phyloP scores from a whole-genome alignment of 106 monocot species.

The Platanthera zijinensis region DNA sequence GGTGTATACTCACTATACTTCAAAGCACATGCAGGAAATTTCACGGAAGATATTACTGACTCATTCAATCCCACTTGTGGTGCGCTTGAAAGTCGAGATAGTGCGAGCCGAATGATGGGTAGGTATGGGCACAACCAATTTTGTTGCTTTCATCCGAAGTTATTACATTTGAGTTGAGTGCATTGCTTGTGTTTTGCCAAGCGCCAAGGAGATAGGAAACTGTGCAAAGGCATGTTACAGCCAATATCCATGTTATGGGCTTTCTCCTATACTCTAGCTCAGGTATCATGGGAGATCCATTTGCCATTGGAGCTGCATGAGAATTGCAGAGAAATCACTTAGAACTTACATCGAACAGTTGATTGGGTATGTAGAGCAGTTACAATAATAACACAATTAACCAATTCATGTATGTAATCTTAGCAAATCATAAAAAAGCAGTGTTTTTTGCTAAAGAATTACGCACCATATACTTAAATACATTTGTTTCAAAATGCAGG shows the following conservation, averaged over 20 bases:
- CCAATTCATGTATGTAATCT: no score
- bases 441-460: no score
- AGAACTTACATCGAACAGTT: not conserved
- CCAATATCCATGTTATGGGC: conserved; percentile 29
- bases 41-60: not conserved
- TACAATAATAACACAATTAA: no score
- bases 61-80: conserved; percentile 10
- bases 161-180: not conserved
- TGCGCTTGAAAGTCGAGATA: conserved; percentile 3
- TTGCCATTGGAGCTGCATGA: conserved; percentile 45
- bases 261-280: conserved; percentile 30
- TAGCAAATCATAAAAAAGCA: no score
- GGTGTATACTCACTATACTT: conserved; percentile 54
- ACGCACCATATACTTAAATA: no score
- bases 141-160: not conserved
- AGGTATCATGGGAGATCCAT: conserved; percentile 50
- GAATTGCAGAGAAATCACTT: not conserved
- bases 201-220: conserved; percentile 69
- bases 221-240: conserved; percentile 42
- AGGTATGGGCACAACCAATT: not conserved
- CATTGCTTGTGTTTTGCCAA: conserved; percentile 39
- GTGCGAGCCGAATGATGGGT: not conserved
- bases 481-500: no score
- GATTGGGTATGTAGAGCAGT: not conserved
- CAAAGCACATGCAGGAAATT: conserved; percentile 19